Base-by-base conservation (phyloP, 1,139 yeast genomes). In the Pichia sp. region DNA sequence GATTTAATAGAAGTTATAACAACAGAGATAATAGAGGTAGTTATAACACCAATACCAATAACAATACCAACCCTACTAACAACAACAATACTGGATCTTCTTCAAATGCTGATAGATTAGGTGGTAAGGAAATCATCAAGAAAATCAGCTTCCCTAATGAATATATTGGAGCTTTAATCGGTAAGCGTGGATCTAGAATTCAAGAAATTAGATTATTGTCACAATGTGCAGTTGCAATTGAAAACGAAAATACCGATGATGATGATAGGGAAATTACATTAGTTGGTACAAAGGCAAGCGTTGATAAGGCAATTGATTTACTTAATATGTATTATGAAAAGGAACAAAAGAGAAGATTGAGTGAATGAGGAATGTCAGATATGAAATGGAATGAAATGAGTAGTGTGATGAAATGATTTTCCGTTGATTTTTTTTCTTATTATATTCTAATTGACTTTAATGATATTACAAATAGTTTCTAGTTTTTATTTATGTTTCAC, bases 131-230 rank as follows among this genome's bases (percentile, higher is more conserved):
- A 46, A 60, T 67, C 37, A 63, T 71, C 10, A 75, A 71, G 44
- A 68, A 68, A 31, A 71, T 83, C 32, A 69, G 78, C 19, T 85
- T 89, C 63, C 89, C 96, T 35, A 83, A 86, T 57, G 90, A 83
- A 51, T 83, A 84, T 71, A 96, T 90, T 44, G 97, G 97, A 41
- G 94, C 96, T 44, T 75, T 90, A 50, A 88, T 90, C 60, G 97
- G 97, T 56, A 85, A 85, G 59, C 83, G 84, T 56, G 96, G 96
- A 19, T 47, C 52, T 19, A 78, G 95, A 68, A 88, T 90, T 58
- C 94, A 87, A 64, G 96, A 91, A 48, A 86, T 90, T 46, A 77
- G 96, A 58, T 81, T 85, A 59, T 77, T 77, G 38, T 80, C 91
- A 48, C 93, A 93, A 34, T 93, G 96, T 28, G 78, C 81, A 45